phyloP scores from a whole-genome alignment of 1,284 basidiomycete species.

The Peniophora sp. region DNA sequence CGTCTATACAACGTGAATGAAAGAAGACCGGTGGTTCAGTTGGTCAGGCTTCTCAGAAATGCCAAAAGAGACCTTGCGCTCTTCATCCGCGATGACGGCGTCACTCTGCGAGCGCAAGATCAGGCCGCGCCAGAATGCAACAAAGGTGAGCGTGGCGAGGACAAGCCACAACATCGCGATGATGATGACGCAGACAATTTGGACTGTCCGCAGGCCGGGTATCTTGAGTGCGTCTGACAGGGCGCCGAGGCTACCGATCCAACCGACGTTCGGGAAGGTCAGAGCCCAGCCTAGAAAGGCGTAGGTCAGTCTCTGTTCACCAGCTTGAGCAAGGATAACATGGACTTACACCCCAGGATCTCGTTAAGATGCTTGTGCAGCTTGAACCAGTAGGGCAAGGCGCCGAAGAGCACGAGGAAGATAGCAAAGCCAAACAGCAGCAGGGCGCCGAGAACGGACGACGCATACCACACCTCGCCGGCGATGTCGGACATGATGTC shows the following conservation, averaged over 20 bases:
- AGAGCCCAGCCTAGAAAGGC: constrained; percentile 31
- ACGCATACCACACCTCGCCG: constrained; percentile 39
- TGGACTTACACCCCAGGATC: constrained; percentile 36
- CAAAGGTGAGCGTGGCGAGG: constrained; percentile 29
- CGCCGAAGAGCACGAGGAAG: constrained; percentile 39
- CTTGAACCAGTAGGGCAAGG: constrained; percentile 44
- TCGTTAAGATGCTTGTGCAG: constrained; percentile 37
- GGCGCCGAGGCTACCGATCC: constrained; percentile 34
- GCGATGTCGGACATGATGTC: constrained; percentile 29
- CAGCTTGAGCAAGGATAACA: constrained; percentile 28
- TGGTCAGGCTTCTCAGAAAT: no score
- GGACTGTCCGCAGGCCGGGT: constrained; percentile 29
- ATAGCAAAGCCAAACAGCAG: constrained; percentile 39
- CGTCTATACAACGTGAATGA: no score
- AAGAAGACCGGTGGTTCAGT: no score
- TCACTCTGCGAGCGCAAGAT: constrained; percentile 35
- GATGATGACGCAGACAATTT: constrained; percentile 28
- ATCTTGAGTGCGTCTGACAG: constrained; percentile 34
- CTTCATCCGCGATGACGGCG: constrained; percentile 31
- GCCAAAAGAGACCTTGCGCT: not conserved
- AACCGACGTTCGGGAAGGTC: constrained; percentile 44
- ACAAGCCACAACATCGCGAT: constrained; percentile 33
- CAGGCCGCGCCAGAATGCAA: constrained; percentile 35
- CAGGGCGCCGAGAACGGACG: constrained; percentile 29
- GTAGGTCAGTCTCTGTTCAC: constrained; percentile 13